Conservation (phyloP, 2,329 filamentous ascomycete species). For the Decorospora gaudefroyi region DNA sequence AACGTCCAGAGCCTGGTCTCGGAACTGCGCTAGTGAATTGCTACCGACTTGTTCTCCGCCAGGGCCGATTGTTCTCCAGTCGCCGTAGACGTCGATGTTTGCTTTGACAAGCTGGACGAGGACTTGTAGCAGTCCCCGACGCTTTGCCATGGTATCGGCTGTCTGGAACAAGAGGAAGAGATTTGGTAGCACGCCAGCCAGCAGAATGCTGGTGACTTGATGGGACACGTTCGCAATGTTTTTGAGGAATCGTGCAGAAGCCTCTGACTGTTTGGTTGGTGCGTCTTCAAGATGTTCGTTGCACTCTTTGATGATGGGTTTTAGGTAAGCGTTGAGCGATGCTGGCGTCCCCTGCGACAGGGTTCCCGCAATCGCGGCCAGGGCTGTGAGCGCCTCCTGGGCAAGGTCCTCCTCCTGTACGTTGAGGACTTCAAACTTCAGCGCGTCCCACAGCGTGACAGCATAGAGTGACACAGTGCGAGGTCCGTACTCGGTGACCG, state of each 20-base stretch:
- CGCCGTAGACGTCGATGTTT: conserved; percentile 61
- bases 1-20: conserved; percentile 49
- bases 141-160: conserved; percentile 64
- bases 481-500: conserved; percentile 62
- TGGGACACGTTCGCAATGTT: conserved; percentile 61
- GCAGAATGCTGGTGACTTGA: conserved; percentile 59
- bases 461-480: conserved; percentile 65
- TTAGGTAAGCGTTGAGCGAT: conserved; percentile 59
- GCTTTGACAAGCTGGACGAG: conserved; percentile 62
- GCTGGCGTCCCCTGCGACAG: conserved; percentile 57
- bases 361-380: conserved; percentile 60
- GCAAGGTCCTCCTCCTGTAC: conserved; percentile 69
- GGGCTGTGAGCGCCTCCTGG: conserved; percentile 60
- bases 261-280: conserved; percentile 69
- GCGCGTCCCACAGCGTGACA: conserved; percentile 67
- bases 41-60: conserved; percentile 35
- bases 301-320: conserved; percentile 67
- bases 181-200: conserved; percentile 61
- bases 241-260: conserved; percentile 64
- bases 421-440: conserved; percentile 71
- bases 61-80: conserved; percentile 56
- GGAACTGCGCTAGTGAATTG: conserved; percentile 50
- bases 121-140: conserved; percentile 65
- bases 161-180: conserved; percentile 65
- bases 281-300: conserved; percentile 70